phyloP scores from a whole-genome alignment of 345 rosid species.

The Heritiera littoralis region DNA sequence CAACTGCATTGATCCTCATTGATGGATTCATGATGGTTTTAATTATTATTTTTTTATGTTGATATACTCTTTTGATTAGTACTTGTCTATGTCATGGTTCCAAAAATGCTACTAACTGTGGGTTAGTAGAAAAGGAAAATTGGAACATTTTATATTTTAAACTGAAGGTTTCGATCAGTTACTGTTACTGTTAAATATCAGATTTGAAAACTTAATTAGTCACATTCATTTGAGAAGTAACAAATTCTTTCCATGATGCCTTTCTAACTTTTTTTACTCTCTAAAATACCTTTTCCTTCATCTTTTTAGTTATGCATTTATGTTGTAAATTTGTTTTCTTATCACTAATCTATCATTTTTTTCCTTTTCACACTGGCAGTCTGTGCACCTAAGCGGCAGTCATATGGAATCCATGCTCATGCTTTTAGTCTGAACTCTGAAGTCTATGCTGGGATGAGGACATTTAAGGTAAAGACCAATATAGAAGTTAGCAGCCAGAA shows the following conservation, averaged over 20 bases:
- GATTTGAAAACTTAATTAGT: neutral
- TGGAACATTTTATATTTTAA: too few relatives aligned
- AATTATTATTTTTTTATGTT: neutral
- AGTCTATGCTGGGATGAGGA: slow-evolving; percentile 17
- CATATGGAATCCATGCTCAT: neutral
- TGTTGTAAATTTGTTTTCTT: neutral
- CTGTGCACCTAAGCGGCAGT: neutral
- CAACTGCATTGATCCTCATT: neutral
- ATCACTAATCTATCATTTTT: neutral
- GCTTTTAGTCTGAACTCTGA: neutral
- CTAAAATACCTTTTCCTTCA: neutral
- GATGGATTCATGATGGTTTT: neutral
- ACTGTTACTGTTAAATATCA: neutral
- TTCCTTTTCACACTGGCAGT: neutral
- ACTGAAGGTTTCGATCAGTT: too few relatives aligned
- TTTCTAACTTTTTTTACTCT: neutral
- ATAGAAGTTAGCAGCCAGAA: slow-evolving; percentile 7
- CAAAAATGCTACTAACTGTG: neutral
- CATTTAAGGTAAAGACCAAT: slow-evolving; percentile 1
- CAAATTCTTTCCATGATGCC: neutral
- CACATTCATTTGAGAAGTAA: neutral
- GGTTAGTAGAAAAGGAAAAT: too few relatives aligned
- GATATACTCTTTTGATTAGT: neutral
- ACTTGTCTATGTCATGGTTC: neutral
- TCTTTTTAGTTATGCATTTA: neutral